Base-by-base conservation (phyloP, 2,329 filamentous ascomycete species). In the Aspergillus quadrilineatus region DNA sequence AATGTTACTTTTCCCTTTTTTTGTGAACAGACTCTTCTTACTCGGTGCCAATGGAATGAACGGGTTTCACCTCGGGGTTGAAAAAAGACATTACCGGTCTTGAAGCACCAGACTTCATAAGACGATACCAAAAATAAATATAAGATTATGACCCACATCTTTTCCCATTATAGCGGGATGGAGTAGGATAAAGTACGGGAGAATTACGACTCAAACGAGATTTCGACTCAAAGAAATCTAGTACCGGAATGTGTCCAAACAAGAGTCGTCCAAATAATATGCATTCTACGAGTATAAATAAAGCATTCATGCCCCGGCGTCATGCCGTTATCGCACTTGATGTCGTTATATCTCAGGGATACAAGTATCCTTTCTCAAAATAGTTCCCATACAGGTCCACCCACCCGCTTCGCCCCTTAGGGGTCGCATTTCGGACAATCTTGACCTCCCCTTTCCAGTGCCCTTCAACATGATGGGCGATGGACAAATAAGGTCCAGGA, bases 361-460 rank as follows among this genome's bases (percentile, higher is more conserved):
- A 82, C 26, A 80, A 64, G 65, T 80, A 82, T 3, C 79, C 79
- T 56, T 77, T 77, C 63, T 82, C 78, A 59, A 79, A 82, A 55
- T 77, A 76, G 66, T 82, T 82, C 3, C 80, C 80, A 67, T 80
- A 82, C 63, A 78, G 79, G 64, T 79, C 77, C 39, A 82, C 79
- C 30, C 75, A 71, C 9, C 77, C 78, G 47, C 67, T 77, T 51
- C 77, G 71, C 9, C 68, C 65, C 52, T 75, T 70, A 0, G 69
- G 69, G 10, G 69, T 67, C 14, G 73, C 63, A 60, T 77, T 76
- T 36, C 82, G 73, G n/a, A 86, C 72, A 30, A 86, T 76, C 52
- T 81, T 82, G 26, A 87, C 78, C 34, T 83, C 75, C 5, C 84
- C 84, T 30, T 80, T 77, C 84, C 84, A 87, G 60, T 83, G 78